Evolutionary conservation across 176 grass and related monocot species (phyloP), one percentile per base, ranked within the genome.

Genomic region (Metroxylon sagu): DNA sequence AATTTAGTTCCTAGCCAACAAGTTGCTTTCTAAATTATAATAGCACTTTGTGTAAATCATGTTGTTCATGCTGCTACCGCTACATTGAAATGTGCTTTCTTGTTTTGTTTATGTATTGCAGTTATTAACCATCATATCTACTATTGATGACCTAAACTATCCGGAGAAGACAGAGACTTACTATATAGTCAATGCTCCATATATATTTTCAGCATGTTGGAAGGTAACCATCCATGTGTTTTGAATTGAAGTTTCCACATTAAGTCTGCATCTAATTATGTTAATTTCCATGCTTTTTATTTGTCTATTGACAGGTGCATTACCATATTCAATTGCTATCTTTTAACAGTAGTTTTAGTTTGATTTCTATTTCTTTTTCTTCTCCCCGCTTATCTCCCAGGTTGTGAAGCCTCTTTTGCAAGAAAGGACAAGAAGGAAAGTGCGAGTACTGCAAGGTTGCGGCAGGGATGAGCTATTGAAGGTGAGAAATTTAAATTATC

Each of bases 321-420:
- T 12, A 43, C 2, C 10, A 43, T 43, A 43, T 43, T 43, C 8
- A 43, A 2, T 43, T 43, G 35, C 35, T 12, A 43, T 43, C 8
- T 43, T 43, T 43, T 3, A 43, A 2, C 35, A 43, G 10, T 12
- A 43, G 35, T 43, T 43, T 43, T 39, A 39, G 35, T 43, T 10
- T 43, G 35, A 17, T 49, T 50, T 48, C 18, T 64, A 64, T 18
- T 49, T 67, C 73, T 49, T 18, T 79, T 12, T 68, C 72, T 3
- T 61, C 51, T 64, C 6, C 35, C 18, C 59, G 19, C 25, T 59
- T 16, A 28, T 30, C 16, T 53, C 48, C 5, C 77, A 96, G 91
- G 91, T 85, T 76, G 91, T 96, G 65, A 96, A 96, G 61, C 86
- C 91, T 61, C 86, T 96, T 77, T 71, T 96, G 71, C 91, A 90